A percentile compares a stretch with the other conserved stretches of the same genome.
These are phyloP conservation scores for Suillus alpinus DNA, from an alignment of 768 basidiomycete species.

Conservation along the genomic window DNA sequence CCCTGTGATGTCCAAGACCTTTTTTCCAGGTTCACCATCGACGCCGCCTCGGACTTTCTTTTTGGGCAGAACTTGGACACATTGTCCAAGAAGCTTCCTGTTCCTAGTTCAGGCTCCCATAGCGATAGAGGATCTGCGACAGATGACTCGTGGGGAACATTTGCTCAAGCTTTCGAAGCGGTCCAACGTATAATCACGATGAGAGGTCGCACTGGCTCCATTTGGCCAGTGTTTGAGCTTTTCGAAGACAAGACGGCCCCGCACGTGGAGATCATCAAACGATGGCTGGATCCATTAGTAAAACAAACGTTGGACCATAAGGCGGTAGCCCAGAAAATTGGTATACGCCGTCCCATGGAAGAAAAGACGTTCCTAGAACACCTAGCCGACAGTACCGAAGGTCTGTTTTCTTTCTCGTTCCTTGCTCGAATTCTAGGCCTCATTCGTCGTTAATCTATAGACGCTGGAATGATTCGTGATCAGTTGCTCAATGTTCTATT, in stretches of 20 bases:
- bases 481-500: constrained; percentile 76
- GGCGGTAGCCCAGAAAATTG: constrained; percentile 34
- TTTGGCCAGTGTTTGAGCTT: constrained; percentile 45
- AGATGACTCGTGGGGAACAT: constrained; percentile 58
- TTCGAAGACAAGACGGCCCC: constrained; percentile 35
- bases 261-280: constrained; percentile 33
- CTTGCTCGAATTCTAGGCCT: constrained; percentile 6
- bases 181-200: constrained; percentile 34
- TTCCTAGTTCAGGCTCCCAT: constrained; percentile 41
- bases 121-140: constrained; percentile 62
- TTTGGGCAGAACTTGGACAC: constrained; percentile 67
- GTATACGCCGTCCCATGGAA: constrained; percentile 36
- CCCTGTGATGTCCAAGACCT: constrained; percentile 69
- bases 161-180: constrained; percentile 42
- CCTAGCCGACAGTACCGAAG: constrained; percentile 61
- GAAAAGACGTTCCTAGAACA: constrained; percentile 69
- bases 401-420: constrained; percentile 31
- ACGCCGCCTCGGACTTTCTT: constrained; percentile 70
- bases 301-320: constrained; percentile 49
- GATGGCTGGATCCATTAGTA: constrained; percentile 63
- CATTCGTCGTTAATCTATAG: constrained; percentile 33
- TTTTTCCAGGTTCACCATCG: constrained; percentile 64
- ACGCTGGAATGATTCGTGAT: constrained; percentile 65
- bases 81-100: constrained; percentile 51
- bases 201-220: constrained; percentile 34